Percentiles rank a stretch among this genome's conserved stretches.
Conservation (phyloP, 2,329 filamentous ascomycete species). For the Cercospora zeina region DNA sequence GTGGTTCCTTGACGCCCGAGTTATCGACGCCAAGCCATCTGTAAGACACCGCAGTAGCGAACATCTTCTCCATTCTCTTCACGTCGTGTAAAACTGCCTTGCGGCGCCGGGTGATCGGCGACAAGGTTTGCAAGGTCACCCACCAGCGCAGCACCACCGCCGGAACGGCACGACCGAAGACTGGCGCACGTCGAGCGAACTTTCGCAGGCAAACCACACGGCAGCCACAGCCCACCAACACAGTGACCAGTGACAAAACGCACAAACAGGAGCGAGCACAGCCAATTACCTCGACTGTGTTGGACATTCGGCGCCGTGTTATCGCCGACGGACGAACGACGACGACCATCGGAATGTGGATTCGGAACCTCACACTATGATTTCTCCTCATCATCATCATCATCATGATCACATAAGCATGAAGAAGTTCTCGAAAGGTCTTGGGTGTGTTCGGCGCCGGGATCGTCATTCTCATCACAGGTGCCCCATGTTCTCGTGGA, state of each 20-base stretch:
- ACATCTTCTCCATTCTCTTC: background rate
- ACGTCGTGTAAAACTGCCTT: background rate
- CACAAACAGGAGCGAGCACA: background rate
- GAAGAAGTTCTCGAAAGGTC: background rate
- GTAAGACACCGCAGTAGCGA: background rate
- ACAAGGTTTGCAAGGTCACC: background rate
- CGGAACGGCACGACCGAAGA: slow-evolving; percentile 5
- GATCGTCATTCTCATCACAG: too few relatives aligned
- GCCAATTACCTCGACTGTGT: background rate
- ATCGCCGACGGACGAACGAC: too few relatives aligned
- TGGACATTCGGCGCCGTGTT: too few relatives aligned
- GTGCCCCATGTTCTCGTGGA: too few relatives aligned
- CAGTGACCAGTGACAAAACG: background rate
- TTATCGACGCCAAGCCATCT: background rate
- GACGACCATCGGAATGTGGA: background rate
- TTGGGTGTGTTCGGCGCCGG: slow-evolving; percentile 2
- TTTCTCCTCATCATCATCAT: background rate
- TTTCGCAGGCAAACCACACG: background rate
- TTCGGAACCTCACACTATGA: background rate
- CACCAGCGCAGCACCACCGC: too few relatives aligned
- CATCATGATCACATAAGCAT: background rate
- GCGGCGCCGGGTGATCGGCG: background rate
- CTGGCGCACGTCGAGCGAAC: background rate
- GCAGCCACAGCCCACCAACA: background rate
- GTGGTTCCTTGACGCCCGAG: background rate